Percentiles rank a stretch among this genome's conserved stretches.
phyloP scores from a whole-genome alignment of 106 monocot genomes.

The Allium sativum region DNA sequence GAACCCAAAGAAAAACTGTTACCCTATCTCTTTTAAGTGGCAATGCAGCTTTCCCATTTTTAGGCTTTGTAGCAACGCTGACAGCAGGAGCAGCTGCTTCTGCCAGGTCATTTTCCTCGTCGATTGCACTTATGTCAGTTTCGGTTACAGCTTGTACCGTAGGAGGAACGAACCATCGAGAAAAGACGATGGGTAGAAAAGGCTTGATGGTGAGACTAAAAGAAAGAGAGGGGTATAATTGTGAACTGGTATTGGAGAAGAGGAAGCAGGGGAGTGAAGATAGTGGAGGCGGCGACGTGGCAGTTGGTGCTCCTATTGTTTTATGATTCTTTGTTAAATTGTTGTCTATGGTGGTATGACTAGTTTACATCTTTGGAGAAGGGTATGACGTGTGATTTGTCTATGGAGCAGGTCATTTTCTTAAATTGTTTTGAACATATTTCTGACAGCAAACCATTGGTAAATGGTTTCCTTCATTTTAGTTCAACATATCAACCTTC shows the following conservation, averaged over 20 bases:
- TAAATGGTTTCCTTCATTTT: no score
- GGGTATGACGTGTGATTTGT: neutral
- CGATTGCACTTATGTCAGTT: conserved; percentile 23
- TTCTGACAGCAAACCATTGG: no score
- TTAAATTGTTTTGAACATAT: no score
- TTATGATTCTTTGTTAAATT: neutral
- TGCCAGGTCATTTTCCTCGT: neutral
- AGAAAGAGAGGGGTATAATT: conserved; percentile 2
- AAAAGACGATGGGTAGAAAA: conserved; percentile 7
- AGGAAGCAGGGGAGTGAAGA: neutral
- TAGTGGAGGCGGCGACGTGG: neutral
- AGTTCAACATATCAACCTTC: no score
- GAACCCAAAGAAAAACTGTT: conserved; percentile 1
- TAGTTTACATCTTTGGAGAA: neutral
- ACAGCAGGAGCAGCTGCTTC: conserved; percentile 10
- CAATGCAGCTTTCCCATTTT: conserved; percentile 74
- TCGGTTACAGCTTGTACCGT: conserved; percentile 26
- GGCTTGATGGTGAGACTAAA: neutral
- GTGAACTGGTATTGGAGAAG: conserved; percentile 10
- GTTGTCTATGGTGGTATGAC: neutral
- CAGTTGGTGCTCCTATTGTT: neutral
- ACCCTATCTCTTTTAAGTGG: conserved; percentile 87
- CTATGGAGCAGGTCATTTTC: no score
- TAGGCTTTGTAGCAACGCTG: conserved; percentile 44
- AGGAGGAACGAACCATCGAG: conserved; percentile 2